A percentile compares a stretch with the other conserved stretches of the same genome.
Conservation (phyloP, 768 basidiomycete genomes). For the Gymnopilus dilepis region DNA sequence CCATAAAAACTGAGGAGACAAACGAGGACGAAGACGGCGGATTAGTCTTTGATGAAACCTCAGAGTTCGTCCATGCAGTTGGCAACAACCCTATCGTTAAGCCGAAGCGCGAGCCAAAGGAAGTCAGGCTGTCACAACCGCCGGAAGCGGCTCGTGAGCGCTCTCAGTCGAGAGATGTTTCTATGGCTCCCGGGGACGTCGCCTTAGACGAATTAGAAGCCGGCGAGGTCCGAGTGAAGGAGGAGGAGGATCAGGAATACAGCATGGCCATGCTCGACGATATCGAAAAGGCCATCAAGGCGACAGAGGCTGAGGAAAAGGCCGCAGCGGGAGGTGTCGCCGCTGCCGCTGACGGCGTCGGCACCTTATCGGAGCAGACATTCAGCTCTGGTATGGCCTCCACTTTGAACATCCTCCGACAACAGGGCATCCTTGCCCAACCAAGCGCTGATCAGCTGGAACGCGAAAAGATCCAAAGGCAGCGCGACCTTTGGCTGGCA, state of each 20-base stretch:
- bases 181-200: slow-evolving; percentile 65
- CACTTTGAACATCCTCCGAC: slow-evolving; percentile 85
- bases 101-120: slow-evolving; percentile 53
- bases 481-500: slow-evolving; percentile 90
- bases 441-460: slow-evolving; percentile 67
- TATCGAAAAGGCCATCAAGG: slow-evolving; percentile 72
- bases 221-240: slow-evolving; percentile 79
- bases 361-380: slow-evolving; percentile 79
- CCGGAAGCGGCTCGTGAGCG: slow-evolving; percentile 23
- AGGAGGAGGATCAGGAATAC: slow-evolving; percentile 74
- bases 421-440: slow-evolving; percentile 86
- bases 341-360: slow-evolving; percentile 40
- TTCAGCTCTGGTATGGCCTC: slow-evolving; percentile 87
- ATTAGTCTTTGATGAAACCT: slow-evolving; percentile 93
- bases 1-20: slow-evolving; percentile 49
- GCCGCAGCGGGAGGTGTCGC: slow-evolving; percentile 28
- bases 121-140: slow-evolving; percentile 27
- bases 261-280: slow-evolving; percentile 77
- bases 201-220: slow-evolving; percentile 79
- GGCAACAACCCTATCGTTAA: slow-evolving; percentile 63
- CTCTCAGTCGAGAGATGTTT: slow-evolving; percentile 56
- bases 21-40: slow-evolving; percentile 54
- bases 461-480: slow-evolving; percentile 82
- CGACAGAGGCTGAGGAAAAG: slow-evolving; percentile 32
- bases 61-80: slow-evolving; percentile 92